Percentiles rank a stretch among this genome's conserved stretches.
These are phyloP conservation scores for Daldinia caldariorum DNA, from an alignment of 495 filamentous ascomycete species.

Conservation along the genomic window DNA sequence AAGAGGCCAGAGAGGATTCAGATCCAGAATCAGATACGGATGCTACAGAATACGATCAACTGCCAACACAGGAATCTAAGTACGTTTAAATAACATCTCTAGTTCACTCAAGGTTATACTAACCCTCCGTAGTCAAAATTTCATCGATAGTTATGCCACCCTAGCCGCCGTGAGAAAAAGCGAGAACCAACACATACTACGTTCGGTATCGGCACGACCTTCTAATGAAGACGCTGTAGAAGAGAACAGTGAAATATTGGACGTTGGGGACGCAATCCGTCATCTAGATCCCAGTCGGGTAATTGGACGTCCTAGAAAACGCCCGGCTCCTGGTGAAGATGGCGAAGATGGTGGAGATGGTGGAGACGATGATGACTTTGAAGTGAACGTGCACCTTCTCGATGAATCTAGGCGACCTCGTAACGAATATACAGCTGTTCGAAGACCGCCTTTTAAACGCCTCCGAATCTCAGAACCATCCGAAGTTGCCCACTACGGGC, in stretches of 20 bases:
- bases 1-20: constrained; percentile 17
- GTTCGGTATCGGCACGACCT: background rate
- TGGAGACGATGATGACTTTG: constrained; percentile 42
- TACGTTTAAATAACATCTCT: constrained; percentile 14
- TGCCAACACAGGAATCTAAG: constrained; percentile 30
- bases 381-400: constrained; percentile 42
- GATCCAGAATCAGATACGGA: constrained; percentile 31
- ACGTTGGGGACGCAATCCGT: constrained; percentile 41
- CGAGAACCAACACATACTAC: constrained; percentile 12
- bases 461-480: constrained; percentile 11
- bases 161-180: constrained; percentile 42
- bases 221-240: constrained; percentile 19
- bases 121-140: constrained; percentile 36
- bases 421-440: background rate
- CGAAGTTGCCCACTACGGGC: background rate
- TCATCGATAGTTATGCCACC: constrained; percentile 34
- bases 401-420: constrained; percentile 23
- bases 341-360: constrained; percentile 11
- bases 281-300: constrained; percentile 31
- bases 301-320: constrained; percentile 26
- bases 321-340: background rate
- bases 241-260: constrained; percentile 13
- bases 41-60: constrained; percentile 19
- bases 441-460: constrained; percentile 12
- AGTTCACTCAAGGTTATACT: constrained; percentile 12